phyloP scores from a whole-genome alignment of 139 green algal genomes.

The Picochlorum sp. region DNA sequence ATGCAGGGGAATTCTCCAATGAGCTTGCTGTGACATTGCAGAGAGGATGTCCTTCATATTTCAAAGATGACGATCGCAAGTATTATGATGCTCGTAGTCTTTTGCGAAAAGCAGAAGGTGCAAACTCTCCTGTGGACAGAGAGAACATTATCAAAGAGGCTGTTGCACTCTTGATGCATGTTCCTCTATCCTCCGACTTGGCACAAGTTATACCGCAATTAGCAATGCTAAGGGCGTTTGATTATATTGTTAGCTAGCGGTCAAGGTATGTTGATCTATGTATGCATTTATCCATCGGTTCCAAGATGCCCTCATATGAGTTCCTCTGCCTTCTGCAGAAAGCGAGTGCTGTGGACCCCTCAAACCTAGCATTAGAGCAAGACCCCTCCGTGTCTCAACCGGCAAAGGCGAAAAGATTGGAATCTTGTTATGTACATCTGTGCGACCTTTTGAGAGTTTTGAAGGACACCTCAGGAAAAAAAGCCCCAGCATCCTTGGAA shows the following conservation, averaged over 20 bases:
- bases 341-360: constrained; percentile 56
- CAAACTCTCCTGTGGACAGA: constrained; percentile 31
- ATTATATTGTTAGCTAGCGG: constrained; percentile 36
- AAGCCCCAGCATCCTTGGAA: constrained; percentile 18
- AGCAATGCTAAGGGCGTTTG: constrained; percentile 48
- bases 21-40: constrained; percentile 53
- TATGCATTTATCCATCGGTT: neutral
- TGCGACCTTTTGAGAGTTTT: constrained; percentile 38
- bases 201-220: constrained; percentile 52
- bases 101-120: constrained; percentile 44
- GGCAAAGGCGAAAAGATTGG: constrained; percentile 32
- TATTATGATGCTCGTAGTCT: constrained; percentile 60
- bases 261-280: constrained; percentile 1
- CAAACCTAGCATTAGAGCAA: constrained; percentile 32
- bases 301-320: neutral
- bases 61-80: constrained; percentile 61
- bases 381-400: constrained; percentile 3
- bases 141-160: constrained; percentile 43
- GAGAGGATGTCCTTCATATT: constrained; percentile 57
- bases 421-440: constrained; percentile 47
- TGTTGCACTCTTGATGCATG: constrained; percentile 42
- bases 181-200: constrained; percentile 53
- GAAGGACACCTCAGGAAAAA: constrained; percentile 1
- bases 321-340: constrained; percentile 27
- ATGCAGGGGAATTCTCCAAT: constrained; percentile 30